Conservation (phyloP, 1,284 basidiomycete genomes). For the Xerocomus amazonicus region DNA sequence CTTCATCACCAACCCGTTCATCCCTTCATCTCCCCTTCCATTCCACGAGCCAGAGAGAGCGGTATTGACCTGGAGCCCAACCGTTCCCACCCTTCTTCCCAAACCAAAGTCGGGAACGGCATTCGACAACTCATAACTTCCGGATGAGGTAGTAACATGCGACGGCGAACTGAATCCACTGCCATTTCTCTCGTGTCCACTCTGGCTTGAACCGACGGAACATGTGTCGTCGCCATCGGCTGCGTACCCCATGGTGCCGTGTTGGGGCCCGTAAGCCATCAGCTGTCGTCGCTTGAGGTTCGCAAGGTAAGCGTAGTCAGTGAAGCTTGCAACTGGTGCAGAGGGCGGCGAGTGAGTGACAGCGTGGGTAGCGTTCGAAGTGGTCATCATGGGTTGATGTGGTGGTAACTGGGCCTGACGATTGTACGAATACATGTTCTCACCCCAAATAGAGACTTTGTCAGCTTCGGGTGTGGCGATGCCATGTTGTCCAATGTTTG, state of each 20-base stretch:
- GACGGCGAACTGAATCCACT: constrained; percentile 36
- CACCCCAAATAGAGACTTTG: constrained; percentile 32
- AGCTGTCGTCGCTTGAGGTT: constrained; percentile 36
- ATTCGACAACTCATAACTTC: constrained; percentile 38
- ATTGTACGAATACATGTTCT: constrained; percentile 34
- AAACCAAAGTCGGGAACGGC: constrained; percentile 25
- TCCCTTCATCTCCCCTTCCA: constrained; percentile 32
- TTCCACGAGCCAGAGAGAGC: constrained; percentile 20
- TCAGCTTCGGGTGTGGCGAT: constrained; percentile 22
- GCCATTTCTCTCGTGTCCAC: constrained; percentile 38
- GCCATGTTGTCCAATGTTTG: constrained; percentile 15
- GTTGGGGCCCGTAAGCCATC: constrained; percentile 29
- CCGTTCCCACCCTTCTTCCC: constrained; percentile 24
- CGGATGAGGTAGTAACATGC: constrained; percentile 22
- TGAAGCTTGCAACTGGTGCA: constrained; percentile 15
- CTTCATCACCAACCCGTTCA: constrained; percentile 37
- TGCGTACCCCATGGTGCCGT: constrained; percentile 25
- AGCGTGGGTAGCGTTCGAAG: constrained; percentile 34
- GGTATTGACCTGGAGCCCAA: constrained; percentile 27
- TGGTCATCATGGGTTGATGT: constrained; percentile 32
- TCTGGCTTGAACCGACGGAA: constrained; percentile 37
- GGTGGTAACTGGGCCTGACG: constrained; percentile 28
- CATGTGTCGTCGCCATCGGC: constrained; percentile 42
- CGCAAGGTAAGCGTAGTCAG: constrained; percentile 33
- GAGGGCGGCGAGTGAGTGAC: constrained; percentile 17